phyloP scores from a whole-genome alignment of 2,329 filamentous ascomycete species.

The Alternaria postmessia region DNA sequence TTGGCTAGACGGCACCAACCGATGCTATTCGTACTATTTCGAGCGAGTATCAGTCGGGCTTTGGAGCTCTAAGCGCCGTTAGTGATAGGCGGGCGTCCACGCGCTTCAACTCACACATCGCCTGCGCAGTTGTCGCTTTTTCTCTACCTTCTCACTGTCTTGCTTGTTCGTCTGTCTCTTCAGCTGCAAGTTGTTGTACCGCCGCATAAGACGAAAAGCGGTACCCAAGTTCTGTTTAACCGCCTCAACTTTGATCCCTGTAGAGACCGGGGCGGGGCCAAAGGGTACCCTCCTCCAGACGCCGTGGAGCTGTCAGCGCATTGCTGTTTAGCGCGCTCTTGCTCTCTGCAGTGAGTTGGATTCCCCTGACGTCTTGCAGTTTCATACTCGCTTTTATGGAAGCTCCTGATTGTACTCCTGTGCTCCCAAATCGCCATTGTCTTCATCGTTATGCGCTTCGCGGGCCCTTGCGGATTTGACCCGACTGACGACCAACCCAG shows the following conservation, averaged over 20 bases:
- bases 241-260: slow-evolving; percentile 44
- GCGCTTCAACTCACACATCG: slow-evolving; percentile 41
- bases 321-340: slow-evolving; percentile 48
- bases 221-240: slow-evolving; percentile 52
- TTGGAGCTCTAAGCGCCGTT: slow-evolving; percentile 49
- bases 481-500: slow-evolving; percentile 44
- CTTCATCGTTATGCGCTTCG: slow-evolving; percentile 42
- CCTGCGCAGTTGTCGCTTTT: slow-evolving; percentile 44
- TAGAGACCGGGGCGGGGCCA: slow-evolving; percentile 49
- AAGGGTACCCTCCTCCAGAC: slow-evolving; percentile 48
- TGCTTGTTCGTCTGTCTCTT: slow-evolving; percentile 42
- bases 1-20: slow-evolving; percentile 36
- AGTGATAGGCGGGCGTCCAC: slow-evolving; percentile 47
- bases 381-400: slow-evolving; percentile 36
- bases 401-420: slow-evolving; percentile 41
- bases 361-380: slow-evolving; percentile 41
- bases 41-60: slow-evolving; percentile 42
- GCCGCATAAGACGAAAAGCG: slow-evolving; percentile 40
- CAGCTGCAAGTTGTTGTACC: slow-evolving; percentile 48
- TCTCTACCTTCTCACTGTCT: slow-evolving; percentile 33
- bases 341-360: slow-evolving; percentile 50
- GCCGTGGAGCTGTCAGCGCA: slow-evolving; percentile 47
- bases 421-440: slow-evolving; percentile 38
- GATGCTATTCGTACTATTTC: slow-evolving; percentile 47
- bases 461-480: slow-evolving; percentile 31